Evolutionary conservation across 176 grass and related monocot species (phyloP).

Genomic region (Cocos nucifera): DNA sequence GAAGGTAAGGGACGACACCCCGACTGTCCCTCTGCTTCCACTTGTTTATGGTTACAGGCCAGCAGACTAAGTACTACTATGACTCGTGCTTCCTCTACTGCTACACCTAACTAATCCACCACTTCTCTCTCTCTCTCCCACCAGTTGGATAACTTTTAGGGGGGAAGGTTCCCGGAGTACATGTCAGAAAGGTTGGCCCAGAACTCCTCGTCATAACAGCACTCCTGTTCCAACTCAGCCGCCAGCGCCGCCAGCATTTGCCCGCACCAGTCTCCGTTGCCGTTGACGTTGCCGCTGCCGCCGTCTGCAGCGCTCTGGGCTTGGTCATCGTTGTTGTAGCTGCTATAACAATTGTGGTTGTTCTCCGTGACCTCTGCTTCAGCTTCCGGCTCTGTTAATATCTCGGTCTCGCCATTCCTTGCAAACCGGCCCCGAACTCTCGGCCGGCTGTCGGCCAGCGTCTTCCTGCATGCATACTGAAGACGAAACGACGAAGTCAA

Average conservation of each 20-base stretch:
- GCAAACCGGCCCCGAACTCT: slow-evolving; percentile 83
- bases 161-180: slow-evolving; percentile 36
- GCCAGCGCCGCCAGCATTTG: slow-evolving; percentile 11
- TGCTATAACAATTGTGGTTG: slow-evolving; percentile 15
- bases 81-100: no score
- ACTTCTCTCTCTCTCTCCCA: not conserved
- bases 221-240: slow-evolving; percentile 14
- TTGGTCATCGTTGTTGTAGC: slow-evolving; percentile 19
- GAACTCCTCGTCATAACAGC: slow-evolving; percentile 30
- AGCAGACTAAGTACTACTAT: no score
- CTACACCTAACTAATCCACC: no score
- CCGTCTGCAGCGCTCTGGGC: slow-evolving; percentile 9
- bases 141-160: slow-evolving; percentile 15
- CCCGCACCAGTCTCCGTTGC: slow-evolving; percentile 21
- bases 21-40: no score
- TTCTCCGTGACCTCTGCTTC: slow-evolving; percentile 24
- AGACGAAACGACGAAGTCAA: no score
- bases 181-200: slow-evolving; percentile 63
- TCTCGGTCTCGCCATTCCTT: slow-evolving; percentile 45
- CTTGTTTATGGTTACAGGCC: no score
- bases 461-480: slow-evolving; percentile 92
- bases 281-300: slow-evolving; percentile 20
- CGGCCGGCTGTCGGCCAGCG: slow-evolving; percentile 76
- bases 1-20: no score
- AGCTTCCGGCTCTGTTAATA: slow-evolving; percentile 17